Evolutionary conservation across 306 rosid genomes (phyloP).

Genomic region (Inga laurina): DNA sequence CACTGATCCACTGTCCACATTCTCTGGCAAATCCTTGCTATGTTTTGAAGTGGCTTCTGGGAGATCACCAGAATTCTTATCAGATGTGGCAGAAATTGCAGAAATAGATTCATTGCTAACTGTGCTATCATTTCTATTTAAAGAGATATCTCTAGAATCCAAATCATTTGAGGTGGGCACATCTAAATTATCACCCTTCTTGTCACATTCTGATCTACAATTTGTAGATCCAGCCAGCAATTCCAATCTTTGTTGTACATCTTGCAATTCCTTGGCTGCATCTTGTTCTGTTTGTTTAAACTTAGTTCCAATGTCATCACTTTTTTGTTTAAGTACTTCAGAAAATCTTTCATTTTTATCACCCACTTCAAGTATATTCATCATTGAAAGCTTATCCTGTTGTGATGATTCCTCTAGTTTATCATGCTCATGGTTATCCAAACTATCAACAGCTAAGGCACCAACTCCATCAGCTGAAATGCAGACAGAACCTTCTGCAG

Average conservation of each 20-base stretch:
- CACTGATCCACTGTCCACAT: conserved; percentile 31
- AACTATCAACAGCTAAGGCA: conserved; percentile 33
- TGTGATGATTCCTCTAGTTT: conserved; percentile 35
- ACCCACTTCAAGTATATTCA: conserved; percentile 30
- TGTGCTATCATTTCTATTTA: conserved; percentile 40
- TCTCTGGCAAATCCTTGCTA: conserved; percentile 50
- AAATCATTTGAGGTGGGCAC: conserved; percentile 27
- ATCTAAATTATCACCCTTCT: conserved; percentile 28
- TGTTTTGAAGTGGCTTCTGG: conserved; percentile 40
- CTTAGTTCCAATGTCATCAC: conserved; percentile 26
- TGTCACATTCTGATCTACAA: conserved; percentile 39
- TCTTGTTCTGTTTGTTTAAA: conserved; percentile 37
- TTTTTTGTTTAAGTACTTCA: conserved; percentile 33
- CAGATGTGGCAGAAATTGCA: conserved; percentile 35
- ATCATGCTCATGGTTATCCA: conserved; percentile 31
- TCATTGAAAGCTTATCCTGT: conserved; percentile 39
- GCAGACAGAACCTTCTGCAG: conserved; percentile 26
- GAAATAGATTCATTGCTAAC: conserved; percentile 37
- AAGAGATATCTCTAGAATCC: conserved; percentile 38
- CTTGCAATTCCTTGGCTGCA: conserved; percentile 24
- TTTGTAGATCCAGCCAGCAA: conserved; percentile 36
- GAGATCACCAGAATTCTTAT: conserved; percentile 45
- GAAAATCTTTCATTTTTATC: conserved; percentile 41
- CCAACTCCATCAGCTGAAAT: conserved; percentile 46
- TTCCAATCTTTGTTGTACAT: conserved; percentile 26